These are phyloP conservation scores for Heterococcus sp. DNA, from an alignment of 108 stramenopile species.

Conservation along the genomic window DNA sequence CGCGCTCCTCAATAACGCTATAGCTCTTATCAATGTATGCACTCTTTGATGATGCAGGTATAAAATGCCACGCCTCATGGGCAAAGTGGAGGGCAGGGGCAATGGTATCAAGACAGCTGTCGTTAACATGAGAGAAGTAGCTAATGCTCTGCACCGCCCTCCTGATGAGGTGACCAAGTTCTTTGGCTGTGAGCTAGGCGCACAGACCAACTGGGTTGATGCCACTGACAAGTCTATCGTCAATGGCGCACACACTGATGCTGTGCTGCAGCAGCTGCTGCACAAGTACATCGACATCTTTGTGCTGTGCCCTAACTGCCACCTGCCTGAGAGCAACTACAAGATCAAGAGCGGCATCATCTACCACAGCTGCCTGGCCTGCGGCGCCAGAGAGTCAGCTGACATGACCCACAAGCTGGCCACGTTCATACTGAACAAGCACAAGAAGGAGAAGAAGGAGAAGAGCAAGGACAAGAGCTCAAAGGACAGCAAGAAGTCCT, in stretches of 20 bases:
- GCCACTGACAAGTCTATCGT: slow-evolving; percentile 91
- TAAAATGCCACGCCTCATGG: slow-evolving; percentile 92
- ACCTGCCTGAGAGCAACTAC: slow-evolving; percentile 89
- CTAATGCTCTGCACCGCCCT: slow-evolving; percentile 72
- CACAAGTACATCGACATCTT: slow-evolving; percentile 89
- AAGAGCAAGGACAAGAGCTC: slow-evolving; percentile 3
- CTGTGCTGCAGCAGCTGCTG: slow-evolving; percentile 76
- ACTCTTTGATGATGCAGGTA: too few relatives aligned
- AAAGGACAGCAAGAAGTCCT: slow-evolving; percentile 56
- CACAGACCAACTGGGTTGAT: slow-evolving; percentile 86
- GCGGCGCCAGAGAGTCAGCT: slow-evolving; percentile 91
- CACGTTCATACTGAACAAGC: too few relatives aligned
- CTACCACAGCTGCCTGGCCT: slow-evolving; percentile 91
- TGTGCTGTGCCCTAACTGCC: slow-evolving; percentile 93
- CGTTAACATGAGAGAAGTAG: slow-evolving; percentile 88
- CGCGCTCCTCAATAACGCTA: too few relatives aligned
- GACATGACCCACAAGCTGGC: slow-evolving; percentile 93
- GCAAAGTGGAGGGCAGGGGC: slow-evolving; percentile 95
- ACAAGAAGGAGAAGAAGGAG: slow-evolving; percentile 40
- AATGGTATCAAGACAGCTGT: slow-evolving; percentile 98
- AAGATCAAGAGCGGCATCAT: slow-evolving; percentile 88
- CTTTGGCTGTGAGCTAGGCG: slow-evolving; percentile 96
- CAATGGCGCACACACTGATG: slow-evolving; percentile 91
- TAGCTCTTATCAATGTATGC: too few relatives aligned
- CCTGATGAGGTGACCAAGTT: slow-evolving; percentile 76